A percentile compares a stretch with the other conserved stretches of the same genome.
phyloP scores from a whole-genome alignment of 176 grass and related monocot species.

The Saccharum spontaneum region DNA sequence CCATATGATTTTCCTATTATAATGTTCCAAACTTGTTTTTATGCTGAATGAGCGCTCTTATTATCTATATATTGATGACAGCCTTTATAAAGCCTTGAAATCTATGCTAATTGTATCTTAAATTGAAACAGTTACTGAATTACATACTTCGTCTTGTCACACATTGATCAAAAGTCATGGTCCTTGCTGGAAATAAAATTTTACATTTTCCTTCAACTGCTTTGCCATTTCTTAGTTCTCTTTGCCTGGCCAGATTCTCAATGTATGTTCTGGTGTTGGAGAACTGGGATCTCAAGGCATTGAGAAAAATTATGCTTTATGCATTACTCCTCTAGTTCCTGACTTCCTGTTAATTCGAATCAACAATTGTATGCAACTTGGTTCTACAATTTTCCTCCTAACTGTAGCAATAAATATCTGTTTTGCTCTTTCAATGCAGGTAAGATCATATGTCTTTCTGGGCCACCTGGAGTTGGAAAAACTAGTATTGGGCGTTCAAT shows the following conservation, averaged over 20 bases:
- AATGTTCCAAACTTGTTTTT: slow-evolving; percentile 20
- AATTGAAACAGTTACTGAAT: background rate
- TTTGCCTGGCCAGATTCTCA: background rate
- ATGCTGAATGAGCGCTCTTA: background rate
- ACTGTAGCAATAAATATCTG: slow-evolving; percentile 1
- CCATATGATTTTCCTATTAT: background rate
- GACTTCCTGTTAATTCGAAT: background rate
- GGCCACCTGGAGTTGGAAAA: slow-evolving; percentile 82
- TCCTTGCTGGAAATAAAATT: slow-evolving; percentile 7
- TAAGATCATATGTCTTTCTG: slow-evolving; percentile 98
- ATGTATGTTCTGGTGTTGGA: background rate
- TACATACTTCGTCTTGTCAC: background rate
- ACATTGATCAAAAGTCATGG: background rate
- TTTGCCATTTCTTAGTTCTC: background rate
- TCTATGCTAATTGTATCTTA: background rate
- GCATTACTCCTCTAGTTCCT: background rate
- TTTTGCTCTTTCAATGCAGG: slow-evolving; percentile 42
- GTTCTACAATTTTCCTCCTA: background rate
- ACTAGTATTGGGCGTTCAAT: slow-evolving; percentile 97
- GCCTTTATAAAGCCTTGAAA: background rate
- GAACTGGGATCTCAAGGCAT: slow-evolving; percentile 12
- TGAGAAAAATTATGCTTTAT: background rate
- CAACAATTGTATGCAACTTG: slow-evolving; percentile 34
- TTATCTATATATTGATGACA: background rate
- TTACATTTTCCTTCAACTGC: background rate